These are phyloP conservation scores for Apiospora koreana DNA, from an alignment of 2,329 filamentous ascomycete genomes.

Conservation along the genomic window DNA sequence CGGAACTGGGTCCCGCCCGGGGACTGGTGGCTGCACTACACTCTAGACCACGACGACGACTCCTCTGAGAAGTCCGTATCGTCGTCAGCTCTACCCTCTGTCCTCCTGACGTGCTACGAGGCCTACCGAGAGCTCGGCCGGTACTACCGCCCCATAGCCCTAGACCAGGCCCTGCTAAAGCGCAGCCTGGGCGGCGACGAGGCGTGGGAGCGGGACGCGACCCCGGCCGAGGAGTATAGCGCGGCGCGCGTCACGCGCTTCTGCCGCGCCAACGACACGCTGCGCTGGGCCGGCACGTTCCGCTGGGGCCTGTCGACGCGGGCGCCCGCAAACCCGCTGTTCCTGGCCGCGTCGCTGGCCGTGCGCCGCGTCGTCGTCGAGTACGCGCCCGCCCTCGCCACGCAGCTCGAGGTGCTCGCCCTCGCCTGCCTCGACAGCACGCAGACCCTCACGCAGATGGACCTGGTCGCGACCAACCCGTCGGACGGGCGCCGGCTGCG, in stretches of 20 bases:
- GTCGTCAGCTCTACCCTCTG: neutral
- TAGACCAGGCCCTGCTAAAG: neutral
- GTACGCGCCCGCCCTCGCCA: conserved; percentile 16
- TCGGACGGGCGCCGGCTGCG: conserved; percentile 8
- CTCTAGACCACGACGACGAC: neutral
- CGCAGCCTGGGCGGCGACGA: neutral
- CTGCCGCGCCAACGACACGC: conserved; percentile 18
- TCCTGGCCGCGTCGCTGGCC: conserved; percentile 22
- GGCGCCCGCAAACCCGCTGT: conserved; percentile 17
- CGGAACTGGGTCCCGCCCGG: conserved; percentile 10
- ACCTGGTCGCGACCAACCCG: conserved; percentile 9
- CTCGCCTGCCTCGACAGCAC: conserved; percentile 17
- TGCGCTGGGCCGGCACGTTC: conserved; percentile 19
- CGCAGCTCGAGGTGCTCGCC: conserved; percentile 19
- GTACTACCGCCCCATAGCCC: conserved; percentile 3
- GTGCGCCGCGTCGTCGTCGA: conserved; percentile 21
- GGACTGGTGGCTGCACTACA: conserved; percentile 15
- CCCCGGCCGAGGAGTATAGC: neutral
- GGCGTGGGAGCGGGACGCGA: neutral
- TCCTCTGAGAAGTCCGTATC: neutral
- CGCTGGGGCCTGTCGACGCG: conserved; percentile 16
- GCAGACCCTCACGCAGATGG: conserved; percentile 17
- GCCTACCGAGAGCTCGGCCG: conserved; percentile 9
- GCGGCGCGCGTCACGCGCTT: conserved; percentile 16
- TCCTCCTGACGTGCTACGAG: conserved; percentile 1